These are phyloP conservation scores for Aquilaria sinensis DNA, from an alignment of 345 rosid species.

Conservation along the genomic window DNA sequence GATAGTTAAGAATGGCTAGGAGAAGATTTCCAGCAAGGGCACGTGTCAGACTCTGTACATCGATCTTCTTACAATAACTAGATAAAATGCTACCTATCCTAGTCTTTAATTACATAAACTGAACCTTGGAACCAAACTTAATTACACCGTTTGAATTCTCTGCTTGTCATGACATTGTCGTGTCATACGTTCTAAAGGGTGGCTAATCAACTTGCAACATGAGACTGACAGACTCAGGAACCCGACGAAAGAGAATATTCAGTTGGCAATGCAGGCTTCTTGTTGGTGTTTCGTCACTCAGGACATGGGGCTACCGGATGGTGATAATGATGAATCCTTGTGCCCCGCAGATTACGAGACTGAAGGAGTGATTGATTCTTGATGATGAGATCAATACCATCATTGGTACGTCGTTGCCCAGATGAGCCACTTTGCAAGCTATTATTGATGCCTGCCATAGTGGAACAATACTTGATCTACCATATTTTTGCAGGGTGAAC, in stretches of 20 bases:
- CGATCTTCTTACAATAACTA: too few species aligned
- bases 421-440: constrained; percentile 64
- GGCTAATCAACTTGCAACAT: constrained; percentile 25
- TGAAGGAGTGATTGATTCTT: constrained; percentile 26
- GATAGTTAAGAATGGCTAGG: too few species aligned
- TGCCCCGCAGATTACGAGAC: constrained; percentile 47
- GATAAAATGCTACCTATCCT: too few species aligned
- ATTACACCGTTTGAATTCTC: too few species aligned
- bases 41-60: too few species aligned
- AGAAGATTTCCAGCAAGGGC: too few species aligned
- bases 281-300: constrained; percentile 58
- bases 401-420: constrained; percentile 49
- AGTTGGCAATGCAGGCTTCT: constrained; percentile 65
- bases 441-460: constrained; percentile 44
- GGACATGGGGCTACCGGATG: constrained; percentile 45
- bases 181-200: too few species aligned
- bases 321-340: constrained; percentile 32
- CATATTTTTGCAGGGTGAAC: constrained; percentile 38
- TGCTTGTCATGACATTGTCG: too few species aligned
- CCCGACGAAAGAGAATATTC: constrained; percentile 72
- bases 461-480: constrained; percentile 46
- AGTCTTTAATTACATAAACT: too few species aligned
- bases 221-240: constrained; percentile 40
- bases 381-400: constrained; percentile 43
- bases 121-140: too few species aligned